These are phyloP conservation scores for Leccinellum luteum DNA, from an alignment of 768 basidiomycete genomes.

Conservation along the genomic window DNA sequence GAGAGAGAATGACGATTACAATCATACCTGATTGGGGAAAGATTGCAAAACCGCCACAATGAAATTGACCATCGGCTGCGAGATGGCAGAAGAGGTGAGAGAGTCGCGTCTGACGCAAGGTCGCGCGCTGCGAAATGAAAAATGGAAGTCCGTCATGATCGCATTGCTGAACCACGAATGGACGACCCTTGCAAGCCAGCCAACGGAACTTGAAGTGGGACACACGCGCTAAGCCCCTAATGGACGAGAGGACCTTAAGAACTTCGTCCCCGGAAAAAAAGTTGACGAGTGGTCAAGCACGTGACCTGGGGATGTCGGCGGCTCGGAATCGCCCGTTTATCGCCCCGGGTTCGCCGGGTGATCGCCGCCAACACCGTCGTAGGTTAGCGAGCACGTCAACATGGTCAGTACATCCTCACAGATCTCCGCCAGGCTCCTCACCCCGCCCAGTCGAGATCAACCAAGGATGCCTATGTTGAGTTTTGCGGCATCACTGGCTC, in stretches of 20 bases:
- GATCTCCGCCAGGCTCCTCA: neutral
- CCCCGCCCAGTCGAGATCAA: conserved; percentile 23
- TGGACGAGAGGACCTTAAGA: neutral
- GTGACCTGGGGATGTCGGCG: conserved; percentile 23
- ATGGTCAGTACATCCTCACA: conserved; percentile 23
- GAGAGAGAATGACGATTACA: neutral
- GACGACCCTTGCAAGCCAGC: conserved; percentile 9
- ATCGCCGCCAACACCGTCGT: neutral
- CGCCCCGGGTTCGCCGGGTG: conserved; percentile 2
- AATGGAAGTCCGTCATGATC: conserved; percentile 19
- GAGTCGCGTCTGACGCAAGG: conserved; percentile 3
- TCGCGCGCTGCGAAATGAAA: conserved; percentile 14
- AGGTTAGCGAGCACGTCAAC: conserved; percentile 4
- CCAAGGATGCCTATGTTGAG: conserved; percentile 49
- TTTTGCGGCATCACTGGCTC: conserved; percentile 69
- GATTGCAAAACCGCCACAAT: neutral
- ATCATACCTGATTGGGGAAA: conserved; percentile 5
- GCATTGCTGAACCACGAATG: conserved; percentile 6
- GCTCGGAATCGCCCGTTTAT: conserved; percentile 21
- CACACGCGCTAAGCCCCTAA: conserved; percentile 1
- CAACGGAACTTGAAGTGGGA: conserved; percentile 20
- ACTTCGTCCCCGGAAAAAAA: neutral
- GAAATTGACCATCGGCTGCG: conserved; percentile 15
- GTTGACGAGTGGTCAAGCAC: conserved; percentile 2
- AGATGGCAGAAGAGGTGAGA: no score